These are phyloP conservation scores for Termitomyces sp. DNA, from an alignment of 768 basidiomycete species.

Conservation along the genomic window DNA sequence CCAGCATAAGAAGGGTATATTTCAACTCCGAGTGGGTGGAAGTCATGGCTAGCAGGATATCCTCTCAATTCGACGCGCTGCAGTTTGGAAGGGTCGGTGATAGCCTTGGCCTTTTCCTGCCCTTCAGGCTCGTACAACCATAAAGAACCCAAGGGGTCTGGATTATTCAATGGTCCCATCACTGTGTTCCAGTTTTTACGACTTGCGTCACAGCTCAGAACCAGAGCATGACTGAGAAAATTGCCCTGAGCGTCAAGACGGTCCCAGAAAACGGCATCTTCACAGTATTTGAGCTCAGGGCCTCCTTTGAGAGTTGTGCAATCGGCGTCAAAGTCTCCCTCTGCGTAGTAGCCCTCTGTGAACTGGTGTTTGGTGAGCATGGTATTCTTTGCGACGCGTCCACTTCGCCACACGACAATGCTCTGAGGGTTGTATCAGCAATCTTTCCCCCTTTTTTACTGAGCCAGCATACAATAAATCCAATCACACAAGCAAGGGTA, in stretches of 20 bases:
- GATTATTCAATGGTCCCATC: slow-evolving; percentile 63
- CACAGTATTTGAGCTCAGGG: slow-evolving; percentile 46
- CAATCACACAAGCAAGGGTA: slow-evolving; percentile 12
- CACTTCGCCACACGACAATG: slow-evolving; percentile 38
- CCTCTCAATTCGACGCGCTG: slow-evolving; percentile 38
- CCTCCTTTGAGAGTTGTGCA: slow-evolving; percentile 34
- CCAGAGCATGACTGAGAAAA: slow-evolving; percentile 38
- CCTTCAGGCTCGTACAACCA: slow-evolving; percentile 44
- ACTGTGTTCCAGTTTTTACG: slow-evolving; percentile 71
- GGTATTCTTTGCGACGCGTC: slow-evolving; percentile 31
- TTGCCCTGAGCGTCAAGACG: slow-evolving; percentile 32
- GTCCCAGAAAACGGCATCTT: slow-evolving; percentile 66
- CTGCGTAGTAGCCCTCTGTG: slow-evolving; percentile 44
- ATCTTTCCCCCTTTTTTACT: background rate
- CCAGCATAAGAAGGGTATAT: slow-evolving; percentile 45
- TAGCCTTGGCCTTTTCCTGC: slow-evolving; percentile 3
- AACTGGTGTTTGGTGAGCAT: slow-evolving; percentile 38
- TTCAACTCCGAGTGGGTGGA: slow-evolving; percentile 69
- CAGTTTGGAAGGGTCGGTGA: slow-evolving; percentile 17
- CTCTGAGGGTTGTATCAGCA: slow-evolving; percentile 25
- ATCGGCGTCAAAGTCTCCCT: slow-evolving; percentile 40
- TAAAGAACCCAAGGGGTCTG: slow-evolving; percentile 50
- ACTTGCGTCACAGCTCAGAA: slow-evolving; percentile 46
- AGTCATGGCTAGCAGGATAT: slow-evolving; percentile 55
- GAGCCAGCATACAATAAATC: slow-evolving; percentile 11